Evolutionary conservation across 495 filamentous ascomycete genomes (phyloP).

Genomic region (Talaromyces adpressus): DNA sequence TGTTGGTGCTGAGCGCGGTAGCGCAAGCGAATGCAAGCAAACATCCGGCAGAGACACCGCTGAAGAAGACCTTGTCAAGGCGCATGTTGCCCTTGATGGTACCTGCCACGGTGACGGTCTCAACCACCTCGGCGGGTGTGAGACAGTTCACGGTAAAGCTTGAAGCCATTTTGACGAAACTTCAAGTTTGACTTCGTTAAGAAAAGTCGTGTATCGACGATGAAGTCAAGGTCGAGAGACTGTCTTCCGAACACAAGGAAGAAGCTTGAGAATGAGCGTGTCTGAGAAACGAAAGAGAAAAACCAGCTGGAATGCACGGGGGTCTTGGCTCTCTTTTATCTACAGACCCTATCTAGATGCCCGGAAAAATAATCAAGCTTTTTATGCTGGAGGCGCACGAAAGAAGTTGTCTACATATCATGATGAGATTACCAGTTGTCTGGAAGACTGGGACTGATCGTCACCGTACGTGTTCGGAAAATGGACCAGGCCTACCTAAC

Average conservation of each 20-base stretch:
- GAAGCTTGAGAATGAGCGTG: not conserved
- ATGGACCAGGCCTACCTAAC: not conserved
- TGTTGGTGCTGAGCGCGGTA: conserved; percentile 42
- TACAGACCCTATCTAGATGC: not conserved
- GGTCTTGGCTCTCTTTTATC: not conserved
- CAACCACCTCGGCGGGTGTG: conserved; percentile 38
- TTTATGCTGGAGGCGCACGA: not conserved
- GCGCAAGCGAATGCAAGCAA: conserved; percentile 49
- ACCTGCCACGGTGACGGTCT: conserved; percentile 37
- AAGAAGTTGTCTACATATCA: not conserved
- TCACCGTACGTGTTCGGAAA: not conserved
- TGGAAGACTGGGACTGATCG: not conserved
- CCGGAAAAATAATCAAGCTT: not conserved
- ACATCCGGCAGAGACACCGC: conserved; percentile 44
- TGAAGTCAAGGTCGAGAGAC: not conserved
- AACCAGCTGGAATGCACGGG: not conserved
- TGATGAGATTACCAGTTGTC: not conserved
- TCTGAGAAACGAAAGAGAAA: not conserved
- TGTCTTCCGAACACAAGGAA: not conserved
- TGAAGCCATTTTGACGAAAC: not conserved
- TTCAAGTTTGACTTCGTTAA: not conserved
- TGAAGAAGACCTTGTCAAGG: conserved; percentile 48
- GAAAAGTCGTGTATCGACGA: not conserved
- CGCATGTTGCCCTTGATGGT: conserved; percentile 45
- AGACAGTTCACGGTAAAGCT: conserved; percentile 29